Percentiles rank a stretch among this genome's conserved stretches.
Evolutionary conservation across 805 yeast species (phyloP).

Genomic region (Ogataea trehalophila): DNA sequence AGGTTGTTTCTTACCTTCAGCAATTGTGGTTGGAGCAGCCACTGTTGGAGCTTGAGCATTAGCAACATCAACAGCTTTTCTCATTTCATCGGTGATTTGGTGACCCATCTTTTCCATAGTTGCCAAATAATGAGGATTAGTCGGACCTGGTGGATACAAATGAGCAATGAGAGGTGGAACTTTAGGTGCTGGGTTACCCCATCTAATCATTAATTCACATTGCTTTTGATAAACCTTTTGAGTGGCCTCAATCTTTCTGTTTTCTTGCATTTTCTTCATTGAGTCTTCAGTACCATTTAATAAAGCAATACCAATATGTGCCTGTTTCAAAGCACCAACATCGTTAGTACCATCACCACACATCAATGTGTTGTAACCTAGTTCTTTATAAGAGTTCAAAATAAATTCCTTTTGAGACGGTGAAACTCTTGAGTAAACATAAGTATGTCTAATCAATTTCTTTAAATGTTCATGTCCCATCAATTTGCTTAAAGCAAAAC

Average conservation of each 20-base stretch:
- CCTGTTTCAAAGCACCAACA: constrained; percentile 98
- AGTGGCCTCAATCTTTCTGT: constrained; percentile 59
- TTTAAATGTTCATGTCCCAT: constrained; percentile 63
- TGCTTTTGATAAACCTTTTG: constrained; percentile 79
- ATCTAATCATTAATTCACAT: constrained; percentile 66
- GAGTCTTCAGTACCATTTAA: constrained; percentile 96
- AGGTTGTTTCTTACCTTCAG: constrained; percentile 30
- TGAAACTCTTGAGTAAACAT: constrained; percentile 98
- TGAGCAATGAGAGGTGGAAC: constrained; percentile 89
- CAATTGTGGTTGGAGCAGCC: constrained; percentile 29
- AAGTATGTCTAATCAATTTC: constrained; percentile 77
- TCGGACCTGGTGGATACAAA: constrained; percentile 91
- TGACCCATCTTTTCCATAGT: constrained; percentile 85
- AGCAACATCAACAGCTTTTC: constrained; percentile 52
- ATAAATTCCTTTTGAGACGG: constrained; percentile 94
- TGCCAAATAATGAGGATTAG: constrained; percentile 80
- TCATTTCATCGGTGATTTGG: constrained; percentile 69
- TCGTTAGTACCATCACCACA: constrained; percentile 99
- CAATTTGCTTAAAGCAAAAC: constrained; percentile 74
- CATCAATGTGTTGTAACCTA: constrained; percentile 93
- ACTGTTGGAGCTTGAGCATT: constrained; percentile 24
- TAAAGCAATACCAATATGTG: constrained; percentile 97
- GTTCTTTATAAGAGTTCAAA: constrained; percentile 72
- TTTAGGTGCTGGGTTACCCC: constrained; percentile 82
- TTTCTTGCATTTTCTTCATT: constrained; percentile 81